A percentile compares a stretch with the other conserved stretches of the same genome.
Conservation (phyloP, 2,329 filamentous ascomycete species). For the Coniella vitis region DNA sequence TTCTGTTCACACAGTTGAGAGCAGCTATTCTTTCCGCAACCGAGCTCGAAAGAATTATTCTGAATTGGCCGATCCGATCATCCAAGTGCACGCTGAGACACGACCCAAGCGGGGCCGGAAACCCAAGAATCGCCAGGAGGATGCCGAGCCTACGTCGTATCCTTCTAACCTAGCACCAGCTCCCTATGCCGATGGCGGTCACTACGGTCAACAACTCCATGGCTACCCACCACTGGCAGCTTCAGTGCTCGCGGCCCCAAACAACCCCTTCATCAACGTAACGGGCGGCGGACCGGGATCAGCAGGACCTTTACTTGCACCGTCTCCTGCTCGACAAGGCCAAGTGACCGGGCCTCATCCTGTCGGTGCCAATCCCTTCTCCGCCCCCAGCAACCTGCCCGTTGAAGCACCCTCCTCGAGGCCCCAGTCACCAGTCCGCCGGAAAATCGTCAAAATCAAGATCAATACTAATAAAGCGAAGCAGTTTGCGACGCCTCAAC, state of each 20-base stretch:
- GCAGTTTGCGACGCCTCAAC: constrained; percentile 11
- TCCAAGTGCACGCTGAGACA: constrained; percentile 28
- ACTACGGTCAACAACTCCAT: not conserved
- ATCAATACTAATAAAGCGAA: constrained; percentile 9
- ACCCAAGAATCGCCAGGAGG: constrained; percentile 15
- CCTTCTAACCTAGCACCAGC: constrained; percentile 7
- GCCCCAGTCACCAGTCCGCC: constrained; percentile 10
- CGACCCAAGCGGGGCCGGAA: constrained; percentile 26
- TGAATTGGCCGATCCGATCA: constrained; percentile 38
- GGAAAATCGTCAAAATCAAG: constrained; percentile 13
- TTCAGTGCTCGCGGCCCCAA: constrained; percentile 12
- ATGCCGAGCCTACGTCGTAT: constrained; percentile 9
- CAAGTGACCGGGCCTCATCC: constrained; percentile 6
- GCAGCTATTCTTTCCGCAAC: constrained; percentile 46
- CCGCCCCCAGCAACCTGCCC: constrained; percentile 11
- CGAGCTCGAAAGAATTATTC: constrained; percentile 49
- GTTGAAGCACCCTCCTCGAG: constrained; percentile 5
- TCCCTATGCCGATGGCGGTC: not conserved
- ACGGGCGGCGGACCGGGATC: constrained; percentile 12
- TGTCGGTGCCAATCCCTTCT: constrained; percentile 16
- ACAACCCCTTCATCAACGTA: constrained; percentile 15
- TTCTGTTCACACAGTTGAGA: constrained; percentile 41
- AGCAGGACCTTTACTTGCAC: constrained; percentile 12
- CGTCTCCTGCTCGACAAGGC: constrained; percentile 11
- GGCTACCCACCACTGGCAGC: constrained; percentile 1